Evolutionary conservation across 768 basidiomycete genomes (phyloP), one percentile per base, ranked within the genome.

Genomic region (Leccinum longicurvipes): DNA sequence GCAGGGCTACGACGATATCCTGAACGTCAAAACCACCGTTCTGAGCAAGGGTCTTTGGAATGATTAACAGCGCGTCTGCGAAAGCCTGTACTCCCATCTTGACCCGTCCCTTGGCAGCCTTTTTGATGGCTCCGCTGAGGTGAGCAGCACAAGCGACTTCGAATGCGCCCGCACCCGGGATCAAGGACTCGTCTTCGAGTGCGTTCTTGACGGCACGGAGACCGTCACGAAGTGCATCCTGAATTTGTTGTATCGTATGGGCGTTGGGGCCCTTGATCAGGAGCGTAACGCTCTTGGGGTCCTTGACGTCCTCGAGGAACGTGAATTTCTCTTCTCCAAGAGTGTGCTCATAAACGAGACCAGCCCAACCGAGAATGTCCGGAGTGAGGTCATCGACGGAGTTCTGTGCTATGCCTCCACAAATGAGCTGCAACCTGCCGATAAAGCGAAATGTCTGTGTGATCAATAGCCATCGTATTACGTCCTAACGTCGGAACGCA

Each of bases 301-400:
- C 84, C 74, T 89, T 92, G 72, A 98, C 96, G 60, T 99, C 91
- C 73, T 98, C 97, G 53, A 99, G 79, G 69, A 98, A 98, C 0
- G 97, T 99, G 73, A 82, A 99, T 70, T 98, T 99, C 69, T 99
- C 97, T 76, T 99, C 97, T 61, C 97, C 97, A 29, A 99, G 83
- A 19, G 95, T 98, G 74, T 98, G 94, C 74, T 99, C 97, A 76
- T 99, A 99, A 28, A 99, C 93, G 59, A 98, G 85, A 9, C 97
- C 97, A 41, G 97, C 97, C 89, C 92, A 97, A 29, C 97, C 97
- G 49, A 99, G 85, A 31, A 93, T 80, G 51, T 89, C 87, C 14
- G 96, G 93, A 2, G 84, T 85, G 49, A 99, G 81, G 69, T 99
- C 96, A 63, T 99, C 97, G 14, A 98, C 93, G 54, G 95, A 97